These are phyloP conservation scores for Suillus subalutaceus DNA, from an alignment of 768 basidiomycete species.

Conservation along the genomic window DNA sequence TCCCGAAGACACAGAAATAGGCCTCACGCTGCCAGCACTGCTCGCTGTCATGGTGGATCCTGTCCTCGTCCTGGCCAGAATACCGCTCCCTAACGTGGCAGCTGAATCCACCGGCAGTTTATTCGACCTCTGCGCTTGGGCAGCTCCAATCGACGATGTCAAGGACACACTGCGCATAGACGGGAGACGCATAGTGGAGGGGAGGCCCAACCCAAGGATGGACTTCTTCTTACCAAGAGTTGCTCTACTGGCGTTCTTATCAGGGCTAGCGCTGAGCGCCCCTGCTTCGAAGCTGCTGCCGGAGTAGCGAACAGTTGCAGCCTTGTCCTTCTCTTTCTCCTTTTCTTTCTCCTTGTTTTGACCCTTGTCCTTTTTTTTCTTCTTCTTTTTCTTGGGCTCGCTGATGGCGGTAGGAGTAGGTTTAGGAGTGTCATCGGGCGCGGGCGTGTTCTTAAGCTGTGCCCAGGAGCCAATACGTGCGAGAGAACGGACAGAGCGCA, in stretches of 20 bases:
- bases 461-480: slow-evolving; percentile 77
- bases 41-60: slow-evolving; percentile 40
- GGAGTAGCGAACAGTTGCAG: slow-evolving; percentile 47
- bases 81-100: slow-evolving; percentile 30
- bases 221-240: slow-evolving; percentile 53
- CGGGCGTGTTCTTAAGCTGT: slow-evolving; percentile 49
- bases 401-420: slow-evolving; percentile 12
- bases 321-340: slow-evolving; percentile 33
- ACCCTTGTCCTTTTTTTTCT: slow-evolving; percentile 42
- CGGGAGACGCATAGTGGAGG: slow-evolving; percentile 55
- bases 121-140: slow-evolving; percentile 11
- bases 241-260: slow-evolving; percentile 8
- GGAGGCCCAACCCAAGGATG: slow-evolving; percentile 63
- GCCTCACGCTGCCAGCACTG: slow-evolving; percentile 48
- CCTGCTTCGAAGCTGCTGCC: slow-evolving; percentile 73
- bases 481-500: slow-evolving; percentile 72
- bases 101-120: slow-evolving; percentile 39
- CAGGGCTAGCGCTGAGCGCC: slow-evolving; percentile 44
- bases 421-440: slow-evolving; percentile 28
- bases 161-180: slow-evolving; percentile 37
- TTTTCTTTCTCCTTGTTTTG: slow-evolving; percentile 16
- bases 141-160: slow-evolving; percentile 34
- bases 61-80: slow-evolving; percentile 36
- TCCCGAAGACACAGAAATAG: slow-evolving; percentile 43
- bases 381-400: slow-evolving; percentile 39